Conservation (phyloP, 1,284 basidiomycete species). For the Pterulicium gracile region DNA sequence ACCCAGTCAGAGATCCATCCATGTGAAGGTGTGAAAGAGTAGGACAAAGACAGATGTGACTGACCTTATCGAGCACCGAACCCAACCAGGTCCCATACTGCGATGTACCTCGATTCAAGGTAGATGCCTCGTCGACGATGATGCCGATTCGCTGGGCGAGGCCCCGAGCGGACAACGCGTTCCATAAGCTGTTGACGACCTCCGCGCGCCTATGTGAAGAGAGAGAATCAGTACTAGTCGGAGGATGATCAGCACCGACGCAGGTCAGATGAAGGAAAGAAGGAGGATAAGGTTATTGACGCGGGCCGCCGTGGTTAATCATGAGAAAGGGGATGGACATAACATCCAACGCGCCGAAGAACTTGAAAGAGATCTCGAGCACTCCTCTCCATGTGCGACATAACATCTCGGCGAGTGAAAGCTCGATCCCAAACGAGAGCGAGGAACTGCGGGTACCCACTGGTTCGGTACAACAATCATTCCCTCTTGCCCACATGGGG, state of each 20-base stretch:
- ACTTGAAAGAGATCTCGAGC: too few relatives aligned
- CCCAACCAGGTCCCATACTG: conserved; percentile 25
- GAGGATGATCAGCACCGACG: conserved; percentile 1
- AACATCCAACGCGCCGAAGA: too few relatives aligned
- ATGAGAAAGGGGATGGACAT: too few relatives aligned
- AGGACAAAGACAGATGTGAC: conserved; percentile 1
- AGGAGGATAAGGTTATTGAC: too few relatives aligned
- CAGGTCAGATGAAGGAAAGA: too few relatives aligned
- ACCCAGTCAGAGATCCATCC: too few relatives aligned
- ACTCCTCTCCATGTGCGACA: neutral
- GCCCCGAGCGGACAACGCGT: conserved; percentile 18
- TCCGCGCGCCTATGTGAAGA: conserved; percentile 20
- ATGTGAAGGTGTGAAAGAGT: neutral
- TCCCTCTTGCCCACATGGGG: conserved; percentile 26
- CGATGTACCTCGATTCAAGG: conserved; percentile 16
- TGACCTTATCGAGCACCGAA: conserved; percentile 20
- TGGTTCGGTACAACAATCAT: conserved; percentile 24
- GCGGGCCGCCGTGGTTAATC: too few relatives aligned
- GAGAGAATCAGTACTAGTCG: neutral
- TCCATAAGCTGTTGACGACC: conserved; percentile 23
- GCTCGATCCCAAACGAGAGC: neutral
- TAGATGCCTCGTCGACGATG: conserved; percentile 24
- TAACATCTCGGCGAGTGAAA: neutral
- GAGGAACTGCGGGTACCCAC: conserved; percentile 13
- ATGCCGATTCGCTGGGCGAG: conserved; percentile 22